These are phyloP conservation scores for Exsudoporus floridanus DNA, from an alignment of 1,284 basidiomycete species.

Conservation along the genomic window DNA sequence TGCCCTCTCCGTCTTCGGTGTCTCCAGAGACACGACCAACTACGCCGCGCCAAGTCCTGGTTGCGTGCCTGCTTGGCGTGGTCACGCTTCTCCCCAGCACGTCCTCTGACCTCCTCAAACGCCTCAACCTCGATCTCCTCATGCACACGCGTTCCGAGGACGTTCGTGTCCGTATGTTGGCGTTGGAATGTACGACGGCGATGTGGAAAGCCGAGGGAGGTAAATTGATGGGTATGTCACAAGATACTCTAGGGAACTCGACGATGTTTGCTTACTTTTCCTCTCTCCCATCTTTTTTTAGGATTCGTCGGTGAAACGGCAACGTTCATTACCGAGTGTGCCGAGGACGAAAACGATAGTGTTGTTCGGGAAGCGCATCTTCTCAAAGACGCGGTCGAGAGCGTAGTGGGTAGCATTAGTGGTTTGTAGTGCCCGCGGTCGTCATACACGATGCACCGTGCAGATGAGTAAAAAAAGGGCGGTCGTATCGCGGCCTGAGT, in stretches of 20 bases:
- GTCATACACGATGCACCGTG: too few species aligned
- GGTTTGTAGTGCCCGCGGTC: conserved; percentile 37
- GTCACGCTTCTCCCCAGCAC: conserved; percentile 17
- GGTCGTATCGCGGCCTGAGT: too few species aligned
- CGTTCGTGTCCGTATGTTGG: conserved; percentile 60
- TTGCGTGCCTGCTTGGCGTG: conserved; percentile 23
- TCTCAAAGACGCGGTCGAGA: conserved; percentile 68
- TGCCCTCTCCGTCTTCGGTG: conserved; percentile 1
- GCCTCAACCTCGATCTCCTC: conserved; percentile 80
- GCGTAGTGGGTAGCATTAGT: conserved; percentile 63
- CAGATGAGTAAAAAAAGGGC: too few species aligned
- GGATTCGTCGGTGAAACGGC: conserved; percentile 75
- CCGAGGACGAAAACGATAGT: conserved; percentile 79
- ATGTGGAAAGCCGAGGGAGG: conserved; percentile 81
- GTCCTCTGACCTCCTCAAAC: conserved; percentile 60
- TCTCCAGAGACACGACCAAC: conserved; percentile 4
- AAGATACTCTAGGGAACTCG: neutral
- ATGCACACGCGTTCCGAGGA: conserved; percentile 87
- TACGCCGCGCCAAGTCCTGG: conserved; percentile 13
- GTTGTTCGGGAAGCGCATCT: conserved; percentile 66
- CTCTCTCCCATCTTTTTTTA: conserved; percentile 21
- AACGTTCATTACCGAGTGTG: conserved; percentile 80
- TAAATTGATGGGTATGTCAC: conserved; percentile 62
- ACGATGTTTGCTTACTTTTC: too few species aligned
- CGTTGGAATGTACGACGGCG: conserved; percentile 66